Percentiles rank a stretch among this genome's conserved stretches.
Conservation (phyloP, 176 grass and related monocot species). For the Rhynchospora breviuscula region DNA sequence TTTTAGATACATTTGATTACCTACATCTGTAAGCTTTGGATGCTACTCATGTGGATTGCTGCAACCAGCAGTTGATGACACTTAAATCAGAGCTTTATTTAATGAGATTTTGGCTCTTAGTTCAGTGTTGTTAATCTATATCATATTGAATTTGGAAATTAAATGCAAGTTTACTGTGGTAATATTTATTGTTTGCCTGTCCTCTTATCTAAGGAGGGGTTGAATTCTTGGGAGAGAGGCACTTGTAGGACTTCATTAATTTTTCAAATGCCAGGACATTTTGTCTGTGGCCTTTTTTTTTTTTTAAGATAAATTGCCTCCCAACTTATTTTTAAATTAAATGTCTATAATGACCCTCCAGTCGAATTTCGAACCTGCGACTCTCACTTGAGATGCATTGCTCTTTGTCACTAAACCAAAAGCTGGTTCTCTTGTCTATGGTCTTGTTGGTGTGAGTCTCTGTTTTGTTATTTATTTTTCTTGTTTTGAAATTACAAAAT, state of each 20-base stretch:
- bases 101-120: conserved; percentile 1
- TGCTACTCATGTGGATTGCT: background rate
- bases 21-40: background rate
- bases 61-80: conserved; percentile 6
- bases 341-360: too few species aligned
- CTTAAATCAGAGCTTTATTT: background rate
- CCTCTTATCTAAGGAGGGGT: background rate
- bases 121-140: background rate
- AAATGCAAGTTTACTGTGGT: background rate
- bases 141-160: background rate
- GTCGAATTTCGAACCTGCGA: too few species aligned
- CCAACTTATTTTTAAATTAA: too few species aligned
- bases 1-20: background rate
- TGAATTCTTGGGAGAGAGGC: background rate
- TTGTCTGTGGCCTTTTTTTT: background rate
- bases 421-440: too few species aligned
- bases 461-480: too few species aligned
- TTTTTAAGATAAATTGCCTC: too few species aligned
- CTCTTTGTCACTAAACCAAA: too few species aligned
- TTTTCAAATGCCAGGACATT: background rate
- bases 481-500: too few species aligned
- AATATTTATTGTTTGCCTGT: background rate
- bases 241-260: background rate
- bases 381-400: too few species aligned
- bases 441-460: too few species aligned